A percentile compares a stretch with the other conserved stretches of the same genome.
Conservation (phyloP, 768 basidiomycete genomes). For the Russula ochroleuca region DNA sequence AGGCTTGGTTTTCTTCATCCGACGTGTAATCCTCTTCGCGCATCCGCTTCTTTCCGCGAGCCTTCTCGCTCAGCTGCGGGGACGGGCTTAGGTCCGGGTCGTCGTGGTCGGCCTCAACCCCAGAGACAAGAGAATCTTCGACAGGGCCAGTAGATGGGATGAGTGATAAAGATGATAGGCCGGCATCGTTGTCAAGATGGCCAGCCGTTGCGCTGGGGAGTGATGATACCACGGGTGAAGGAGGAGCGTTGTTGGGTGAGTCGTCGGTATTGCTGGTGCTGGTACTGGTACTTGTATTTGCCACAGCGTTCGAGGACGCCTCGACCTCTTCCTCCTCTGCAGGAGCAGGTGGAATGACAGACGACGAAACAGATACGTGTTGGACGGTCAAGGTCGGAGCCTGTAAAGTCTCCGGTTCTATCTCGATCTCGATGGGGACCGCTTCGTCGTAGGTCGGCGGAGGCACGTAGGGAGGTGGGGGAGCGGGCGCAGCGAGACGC, state of each 20-base stretch:
- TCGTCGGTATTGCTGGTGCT: too few species aligned
- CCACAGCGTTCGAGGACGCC: neutral
- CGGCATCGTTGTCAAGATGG: too few species aligned
- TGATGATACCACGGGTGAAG: too few species aligned
- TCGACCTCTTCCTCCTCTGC: neutral
- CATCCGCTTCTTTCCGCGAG: conserved; percentile 17
- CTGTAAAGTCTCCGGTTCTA: neutral
- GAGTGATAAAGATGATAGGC: too few species aligned
- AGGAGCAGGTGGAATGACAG: neutral
- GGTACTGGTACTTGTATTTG: too few species aligned
- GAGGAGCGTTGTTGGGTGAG: too few species aligned
- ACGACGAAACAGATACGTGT: neutral
- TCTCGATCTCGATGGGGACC: neutral
- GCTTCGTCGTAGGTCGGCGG: neutral
- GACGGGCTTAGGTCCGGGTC: neutral
- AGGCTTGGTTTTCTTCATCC: too few species aligned
- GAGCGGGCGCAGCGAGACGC: neutral
- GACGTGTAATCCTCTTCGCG: neutral
- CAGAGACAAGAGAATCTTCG: neutral
- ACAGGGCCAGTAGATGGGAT: too few species aligned
- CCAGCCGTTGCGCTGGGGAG: too few species aligned
- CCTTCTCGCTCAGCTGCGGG: conserved; percentile 2
- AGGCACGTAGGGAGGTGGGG: neutral
- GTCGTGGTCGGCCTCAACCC: neutral
- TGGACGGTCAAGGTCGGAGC: neutral